Evolutionary conservation across 2,329 filamentous ascomycete species (phyloP), one percentile per base, ranked within the genome.

Genomic region (Aspergillus quadrilineatus): DNA sequence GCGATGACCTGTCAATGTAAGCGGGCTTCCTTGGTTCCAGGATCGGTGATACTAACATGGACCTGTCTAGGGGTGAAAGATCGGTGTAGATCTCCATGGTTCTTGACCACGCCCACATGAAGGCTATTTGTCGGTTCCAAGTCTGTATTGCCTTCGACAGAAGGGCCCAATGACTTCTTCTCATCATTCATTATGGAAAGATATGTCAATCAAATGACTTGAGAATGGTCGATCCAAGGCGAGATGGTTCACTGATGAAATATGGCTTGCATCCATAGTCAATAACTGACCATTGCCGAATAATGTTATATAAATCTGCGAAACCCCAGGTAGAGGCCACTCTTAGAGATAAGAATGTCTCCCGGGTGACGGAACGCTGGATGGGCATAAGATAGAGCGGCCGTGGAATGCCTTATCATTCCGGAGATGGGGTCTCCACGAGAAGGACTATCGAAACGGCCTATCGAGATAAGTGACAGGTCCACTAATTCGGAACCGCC

Each of bases 41-140:
- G 4, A 41, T 8, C n/a, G 7, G 22, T 1, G n/a, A n/a, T 9
- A 14, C 50, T 5, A 29, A 54, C 51, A 42, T 54, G 51, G 10
- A 54, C 30, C 28, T 54, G 44, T 34, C 51, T 42, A 12, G 51
- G 36, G 29, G 42, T 42, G 15, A 54, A 48, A 8, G 51, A 54
- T 3, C 53, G 41, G 26, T 30, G 6, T n/a, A 30, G 28, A 3
- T 46, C 26, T 6, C 43, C 28, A 17, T 32, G 26, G 7, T 51
- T 28, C n/a, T 51, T 29, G 28, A n/a, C 34, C 15, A 43, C 26
- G 28, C 48, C 48, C n/a, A 51, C 39, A 22, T 43, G 29, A 5
- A 51, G 36, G 34, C 26, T 51, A 28, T 26, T 8, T 2, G 48
- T 32, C 17, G 48, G 34, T 14, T 41, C 34, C 17, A 50, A n/a